Base-by-base conservation (phyloP, 768 basidiomycete species). In the Mycena capillaripes region DNA sequence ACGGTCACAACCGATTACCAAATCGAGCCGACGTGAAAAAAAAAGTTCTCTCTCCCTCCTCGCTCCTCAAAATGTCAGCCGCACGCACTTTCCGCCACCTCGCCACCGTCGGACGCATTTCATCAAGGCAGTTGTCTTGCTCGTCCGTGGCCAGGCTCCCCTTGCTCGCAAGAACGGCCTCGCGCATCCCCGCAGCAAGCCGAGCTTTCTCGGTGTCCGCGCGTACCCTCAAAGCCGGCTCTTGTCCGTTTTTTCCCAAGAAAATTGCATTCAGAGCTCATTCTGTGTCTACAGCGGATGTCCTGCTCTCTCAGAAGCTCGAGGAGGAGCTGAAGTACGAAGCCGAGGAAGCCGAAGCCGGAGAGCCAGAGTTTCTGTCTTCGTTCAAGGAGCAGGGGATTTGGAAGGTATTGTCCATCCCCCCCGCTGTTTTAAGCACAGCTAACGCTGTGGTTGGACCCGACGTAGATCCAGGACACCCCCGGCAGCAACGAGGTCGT, bases 311-410 rank as follows among this genome's bases (percentile, higher is more conserved):
- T 12, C 88, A 92, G 78, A 95, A 93, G 77, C 85, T 97, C 58
- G 81, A 87, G 59, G 91, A 94, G 79, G 97, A 99, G 85, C 87
- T 98, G 76, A 86, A 92, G 77, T 98, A 93, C 79, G 97, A 99
- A 85, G 85, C 89, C 71, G 92, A 96, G 76, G 79, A 36, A 78
- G 78, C 36, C 65, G 19, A 78, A 14, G 69, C 78, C 0, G 82
- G 79, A 2, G 78, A 78, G 30, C 96, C 97, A 32, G 94, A 94
- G 55, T 97, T 96, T 79, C 77, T 99, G 78, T 89, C 89, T 77
- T 80, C 86, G 17, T 96, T 98, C 88, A 89, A 90, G 79, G 85
- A 82, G 61, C 86, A 92, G 78, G 92, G 92, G 30, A 81, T 93
- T 21, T 99, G 97, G 97, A 84, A 89, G 82, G 96, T 95, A 70